phyloP scores from a whole-genome alignment of 176 grass and related monocot genomes.

The Poa pratensis region DNA sequence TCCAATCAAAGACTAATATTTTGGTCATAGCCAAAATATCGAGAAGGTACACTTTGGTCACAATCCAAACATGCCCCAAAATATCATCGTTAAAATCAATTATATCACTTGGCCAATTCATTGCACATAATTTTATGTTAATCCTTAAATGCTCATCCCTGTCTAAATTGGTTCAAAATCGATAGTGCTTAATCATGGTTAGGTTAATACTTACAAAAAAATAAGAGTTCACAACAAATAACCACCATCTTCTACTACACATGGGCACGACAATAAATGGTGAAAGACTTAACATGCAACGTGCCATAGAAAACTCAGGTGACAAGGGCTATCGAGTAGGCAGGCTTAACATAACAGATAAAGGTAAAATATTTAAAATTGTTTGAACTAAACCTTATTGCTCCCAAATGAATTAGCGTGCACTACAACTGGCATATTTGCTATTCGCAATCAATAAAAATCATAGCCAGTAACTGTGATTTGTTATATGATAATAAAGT shows the following conservation, averaged over 20 bases:
- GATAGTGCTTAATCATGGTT: neutral
- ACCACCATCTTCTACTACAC: neutral
- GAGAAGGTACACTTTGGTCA: neutral
- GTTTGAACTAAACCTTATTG: slow-evolving; percentile 8
- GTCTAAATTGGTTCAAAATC: neutral
- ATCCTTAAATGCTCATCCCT: neutral
- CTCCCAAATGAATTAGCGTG: slow-evolving; percentile 3
- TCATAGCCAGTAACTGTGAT: neutral
- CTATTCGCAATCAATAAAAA: neutral
- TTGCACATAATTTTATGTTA: neutral
- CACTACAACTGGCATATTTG: neutral
- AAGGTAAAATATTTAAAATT: neutral
- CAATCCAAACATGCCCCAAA: neutral
- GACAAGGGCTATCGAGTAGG: neutral
- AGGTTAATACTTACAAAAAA: neutral
- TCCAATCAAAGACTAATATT: neutral
- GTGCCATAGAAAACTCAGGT: neutral
- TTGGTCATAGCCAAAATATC: neutral
- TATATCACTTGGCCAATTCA: neutral
- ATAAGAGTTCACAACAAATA: neutral
- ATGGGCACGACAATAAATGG: neutral
- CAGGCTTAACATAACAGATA: neutral
- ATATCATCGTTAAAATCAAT: neutral
- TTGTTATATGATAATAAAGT: no score
- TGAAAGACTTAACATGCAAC: neutral